phyloP scores from a whole-genome alignment of 2,329 filamentous ascomycete genomes.

The Claviceps humidiphila region DNA sequence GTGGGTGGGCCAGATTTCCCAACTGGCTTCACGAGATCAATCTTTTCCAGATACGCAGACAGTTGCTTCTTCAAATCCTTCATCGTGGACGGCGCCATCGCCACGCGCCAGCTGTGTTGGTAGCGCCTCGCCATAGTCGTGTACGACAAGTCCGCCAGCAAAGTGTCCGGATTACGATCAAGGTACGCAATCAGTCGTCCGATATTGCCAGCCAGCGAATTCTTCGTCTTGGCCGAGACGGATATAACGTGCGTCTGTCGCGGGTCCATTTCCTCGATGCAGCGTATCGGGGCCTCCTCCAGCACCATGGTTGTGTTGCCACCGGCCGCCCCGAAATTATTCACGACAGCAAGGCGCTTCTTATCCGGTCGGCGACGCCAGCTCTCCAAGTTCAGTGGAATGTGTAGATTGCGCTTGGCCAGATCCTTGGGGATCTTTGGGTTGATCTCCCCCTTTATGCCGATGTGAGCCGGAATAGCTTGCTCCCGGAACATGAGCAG shows the following conservation, averaged over 20 bases:
- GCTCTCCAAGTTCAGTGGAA: conserved; percentile 39
- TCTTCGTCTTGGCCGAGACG: conserved; percentile 41
- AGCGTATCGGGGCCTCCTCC: conserved; percentile 41
- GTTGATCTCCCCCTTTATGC: conserved; percentile 54
- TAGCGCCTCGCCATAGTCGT: conserved; percentile 53
- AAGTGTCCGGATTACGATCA: conserved; percentile 33
- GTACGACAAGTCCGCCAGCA: conserved; percentile 48
- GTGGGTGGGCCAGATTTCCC: neutral
- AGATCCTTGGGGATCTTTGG: conserved; percentile 44
- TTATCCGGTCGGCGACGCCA: conserved; percentile 30
- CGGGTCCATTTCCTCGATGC: conserved; percentile 32
- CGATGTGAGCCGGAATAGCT: conserved; percentile 50
- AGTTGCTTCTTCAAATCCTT: neutral
- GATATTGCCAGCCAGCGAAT: conserved; percentile 45
- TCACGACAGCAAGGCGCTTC: conserved; percentile 40
- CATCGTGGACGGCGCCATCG: conserved; percentile 21
- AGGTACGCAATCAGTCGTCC: conserved; percentile 41
- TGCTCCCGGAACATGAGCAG: conserved; percentile 52
- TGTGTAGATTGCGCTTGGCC: conserved; percentile 42
- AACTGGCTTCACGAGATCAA: neutral
- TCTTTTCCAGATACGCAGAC: neutral
- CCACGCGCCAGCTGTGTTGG: conserved; percentile 45
- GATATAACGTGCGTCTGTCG: conserved; percentile 45
- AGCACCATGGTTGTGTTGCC: conserved; percentile 57
- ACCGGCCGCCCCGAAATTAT: conserved; percentile 60